Evolutionary conservation across 2,329 filamentous ascomycete genomes (phyloP).

Genomic region (Nannizzia gypsea): DNA sequence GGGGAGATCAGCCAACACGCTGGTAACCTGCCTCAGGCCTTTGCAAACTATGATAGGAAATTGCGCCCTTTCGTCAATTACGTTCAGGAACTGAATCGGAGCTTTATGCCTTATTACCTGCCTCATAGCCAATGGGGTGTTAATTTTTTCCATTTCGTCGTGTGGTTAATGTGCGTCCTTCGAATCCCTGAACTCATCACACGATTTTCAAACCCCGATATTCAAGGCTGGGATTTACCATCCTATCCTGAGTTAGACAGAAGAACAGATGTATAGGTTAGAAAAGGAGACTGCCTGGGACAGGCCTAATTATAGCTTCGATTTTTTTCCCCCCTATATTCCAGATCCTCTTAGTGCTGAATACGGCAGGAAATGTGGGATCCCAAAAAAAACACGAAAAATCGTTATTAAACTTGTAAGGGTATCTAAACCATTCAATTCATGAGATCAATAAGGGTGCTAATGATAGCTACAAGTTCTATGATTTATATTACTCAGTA

Average conservation of each 20-base stretch:
- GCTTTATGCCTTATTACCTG: slow-evolving; percentile 11
- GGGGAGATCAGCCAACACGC: slow-evolving; percentile 32
- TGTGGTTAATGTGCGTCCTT: slow-evolving; percentile 18
- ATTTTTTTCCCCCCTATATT: too few relatives aligned
- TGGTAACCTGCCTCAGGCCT: slow-evolving; percentile 13
- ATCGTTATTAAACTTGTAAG: background rate
- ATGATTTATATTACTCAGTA: slow-evolving; percentile 6
- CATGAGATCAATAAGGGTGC: background rate
- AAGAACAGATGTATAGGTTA: background rate
- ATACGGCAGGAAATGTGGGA: too few relatives aligned
- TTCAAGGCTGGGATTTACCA: background rate
- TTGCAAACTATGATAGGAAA: slow-evolving; percentile 17
- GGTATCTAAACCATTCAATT: background rate
- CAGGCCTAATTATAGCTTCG: background rate
- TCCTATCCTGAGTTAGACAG: background rate
- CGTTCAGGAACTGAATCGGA: slow-evolving; percentile 15
- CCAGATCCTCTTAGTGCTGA: too few relatives aligned
- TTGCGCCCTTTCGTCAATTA: slow-evolving; percentile 19
- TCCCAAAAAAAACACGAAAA: too few relatives aligned
- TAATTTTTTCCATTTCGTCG: slow-evolving; percentile 13
- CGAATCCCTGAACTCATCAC: slow-evolving; percentile 6
- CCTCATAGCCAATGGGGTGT: slow-evolving; percentile 18
- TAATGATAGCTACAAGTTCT: background rate
- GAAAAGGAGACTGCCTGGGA: background rate
- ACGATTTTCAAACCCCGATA: background rate